phyloP scores from a whole-genome alignment of 2,329 filamentous ascomycete species.

The Diplodia corticola region DNA sequence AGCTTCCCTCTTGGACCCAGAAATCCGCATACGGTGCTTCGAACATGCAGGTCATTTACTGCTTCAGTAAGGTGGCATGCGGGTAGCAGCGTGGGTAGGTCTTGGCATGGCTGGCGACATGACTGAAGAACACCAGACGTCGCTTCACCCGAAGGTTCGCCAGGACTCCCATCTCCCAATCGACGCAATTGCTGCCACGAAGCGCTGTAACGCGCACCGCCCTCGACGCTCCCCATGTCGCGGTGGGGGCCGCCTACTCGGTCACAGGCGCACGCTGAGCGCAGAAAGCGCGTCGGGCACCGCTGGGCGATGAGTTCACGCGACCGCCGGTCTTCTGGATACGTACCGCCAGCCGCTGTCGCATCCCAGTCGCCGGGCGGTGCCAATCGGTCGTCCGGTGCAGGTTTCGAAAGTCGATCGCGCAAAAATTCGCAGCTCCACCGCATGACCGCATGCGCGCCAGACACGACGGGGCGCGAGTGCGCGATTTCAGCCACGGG shows the following conservation, averaged over 20 bases:
- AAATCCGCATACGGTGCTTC: neutral
- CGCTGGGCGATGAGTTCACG: neutral
- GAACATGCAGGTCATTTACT: conserved; percentile 7
- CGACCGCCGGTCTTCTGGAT: neutral
- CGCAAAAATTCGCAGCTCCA: conserved; percentile 16
- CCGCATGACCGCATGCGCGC: neutral
- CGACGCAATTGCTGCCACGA: neutral
- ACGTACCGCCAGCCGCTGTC: neutral
- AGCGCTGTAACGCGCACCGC: neutral
- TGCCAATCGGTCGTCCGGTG: neutral
- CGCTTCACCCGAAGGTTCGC: neutral
- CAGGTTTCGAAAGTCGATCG: neutral
- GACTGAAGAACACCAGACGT: conserved; percentile 13
- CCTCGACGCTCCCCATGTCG: neutral
- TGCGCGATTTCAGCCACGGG: conserved; percentile 3
- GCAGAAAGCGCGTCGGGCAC: neutral
- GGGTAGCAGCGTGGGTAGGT: conserved; percentile 3
- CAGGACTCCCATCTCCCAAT: neutral
- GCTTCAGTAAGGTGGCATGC: conserved; percentile 14
- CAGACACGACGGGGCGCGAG: neutral
- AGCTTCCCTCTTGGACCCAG: neutral
- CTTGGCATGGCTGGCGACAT: neutral
- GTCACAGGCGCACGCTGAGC: neutral
- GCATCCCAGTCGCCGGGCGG: neutral
- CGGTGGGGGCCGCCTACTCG: neutral